Evolutionary conservation across 2,329 filamentous ascomycete genomes (phyloP), one percentile per base, ranked within the genome.

Genomic region (Xylaria sp.): DNA sequence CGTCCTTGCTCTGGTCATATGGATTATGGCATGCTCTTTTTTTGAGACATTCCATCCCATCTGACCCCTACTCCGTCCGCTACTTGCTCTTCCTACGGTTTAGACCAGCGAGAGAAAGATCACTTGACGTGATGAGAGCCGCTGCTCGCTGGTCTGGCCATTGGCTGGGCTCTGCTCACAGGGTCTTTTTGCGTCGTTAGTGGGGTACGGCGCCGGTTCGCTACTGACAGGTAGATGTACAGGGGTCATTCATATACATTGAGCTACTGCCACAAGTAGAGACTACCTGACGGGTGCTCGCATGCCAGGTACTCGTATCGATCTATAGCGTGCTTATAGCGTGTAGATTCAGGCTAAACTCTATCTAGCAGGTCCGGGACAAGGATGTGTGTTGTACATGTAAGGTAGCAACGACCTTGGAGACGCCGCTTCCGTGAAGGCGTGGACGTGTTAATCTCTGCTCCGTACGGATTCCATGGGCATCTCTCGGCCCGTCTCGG

Each of bases 31-130:
- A 51, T 51, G 49, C 49, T 34, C 11, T 51, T 34, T 6, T 51
- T 51, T 51, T 51, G 49, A 51, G 49, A 51, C 49, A 51, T 19
- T 51, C 23, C 49, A n/a, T 35, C 16, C 23, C 49, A 51, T 51
- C 23, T 51, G 49, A 51, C 49, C 48, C 48, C 9, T 30, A 30
- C 23, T 30, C 23, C 23, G 23, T 30, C 23, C 23, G 23, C 23
- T 30, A 30, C 23, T 30, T 30, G 23, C 23, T 10, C 37, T 42
- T 42, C 37, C 10, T 46, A 46, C 42, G n/a, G n/a, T 46, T 46
- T 30, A 42, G 37, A 46, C 10, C 47, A 49, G 23, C 13, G 49
- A 35, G 23, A 13, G 9, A 35, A 13, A 35, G 23, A 51, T 51
- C 49, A 51, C 49, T 51, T 51, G 49, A 51, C 49, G 49, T 51